Evolutionary conservation across 2,329 filamentous ascomycete species (phyloP).

Genomic region (Tolypocladium amazonense): DNA sequence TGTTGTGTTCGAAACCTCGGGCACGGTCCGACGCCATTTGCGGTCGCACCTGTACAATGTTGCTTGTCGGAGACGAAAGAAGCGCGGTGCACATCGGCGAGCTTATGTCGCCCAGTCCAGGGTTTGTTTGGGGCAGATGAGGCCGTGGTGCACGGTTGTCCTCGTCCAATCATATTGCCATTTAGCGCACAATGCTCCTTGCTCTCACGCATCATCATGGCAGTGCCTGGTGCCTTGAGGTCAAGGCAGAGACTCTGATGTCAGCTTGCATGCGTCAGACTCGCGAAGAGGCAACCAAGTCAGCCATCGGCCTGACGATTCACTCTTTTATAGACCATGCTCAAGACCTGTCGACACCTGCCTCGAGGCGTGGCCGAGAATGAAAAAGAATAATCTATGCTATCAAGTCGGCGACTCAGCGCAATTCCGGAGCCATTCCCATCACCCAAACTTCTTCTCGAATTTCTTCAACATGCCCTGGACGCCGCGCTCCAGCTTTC

Average conservation of each 20-base stretch:
- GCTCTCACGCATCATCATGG: not conserved
- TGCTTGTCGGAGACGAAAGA: not conserved
- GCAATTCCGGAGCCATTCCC: not conserved
- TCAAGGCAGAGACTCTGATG: not conserved
- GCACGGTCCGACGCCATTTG: not conserved
- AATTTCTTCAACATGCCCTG: slow-evolving; percentile 66
- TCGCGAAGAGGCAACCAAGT: not conserved
- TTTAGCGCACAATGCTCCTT: not conserved
- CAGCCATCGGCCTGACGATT: not conserved
- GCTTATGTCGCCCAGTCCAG: not conserved
- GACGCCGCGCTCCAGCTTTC: slow-evolving; percentile 58
- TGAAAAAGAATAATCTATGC: not conserved
- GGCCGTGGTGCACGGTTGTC: not conserved
- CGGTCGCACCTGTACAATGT: not conserved
- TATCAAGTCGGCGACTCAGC: not conserved
- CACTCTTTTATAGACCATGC: not conserved
- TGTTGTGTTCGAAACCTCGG: not conserved
- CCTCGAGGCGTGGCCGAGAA: not conserved
- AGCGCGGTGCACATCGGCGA: not conserved
- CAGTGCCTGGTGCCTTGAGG: not conserved
- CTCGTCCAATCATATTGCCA: too few relatives aligned
- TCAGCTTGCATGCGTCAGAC: not conserved
- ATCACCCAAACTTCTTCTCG: slow-evolving; percentile 60
- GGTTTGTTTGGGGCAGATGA: not conserved
- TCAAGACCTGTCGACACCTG: not conserved